Evolutionary conservation across 169 alveolate species (phyloP), one percentile per base, ranked within the genome.

Genomic region (Eimeria zaria): DNA sequence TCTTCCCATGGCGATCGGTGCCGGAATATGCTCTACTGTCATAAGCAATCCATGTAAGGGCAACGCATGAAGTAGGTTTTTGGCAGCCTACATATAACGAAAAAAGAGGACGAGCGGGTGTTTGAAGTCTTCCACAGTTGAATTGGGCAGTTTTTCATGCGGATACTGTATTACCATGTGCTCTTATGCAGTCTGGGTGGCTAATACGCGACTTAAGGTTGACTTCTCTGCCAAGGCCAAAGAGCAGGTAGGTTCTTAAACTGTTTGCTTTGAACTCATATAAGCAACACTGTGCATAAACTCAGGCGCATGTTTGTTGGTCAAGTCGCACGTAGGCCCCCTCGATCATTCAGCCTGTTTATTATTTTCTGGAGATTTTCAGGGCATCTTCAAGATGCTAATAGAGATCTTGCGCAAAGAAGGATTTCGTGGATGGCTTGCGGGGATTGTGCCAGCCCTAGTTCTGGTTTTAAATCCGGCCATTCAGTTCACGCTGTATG

Each of bases 41-140:
- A 81, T 81, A n/a, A 84, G 96, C 88, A 94, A 94, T 48, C 96
- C 96, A 30, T 94, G 96, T 94, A 71, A 84, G 96, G 41, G 62
- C 51, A 44, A 39, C 58, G 16, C 53, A 64, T 84, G 58, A 20
- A 85, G 60, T 62, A 64, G 51, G 39, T 18, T 16, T 78, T 22
- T 27, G 44, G 44, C n/a, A 48, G 44, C 67, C 16, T 78, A 24
- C 48, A 62, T 9, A 44, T 83, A 64, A 36, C 62, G 24, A 8
- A 22, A 62, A 0, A n/a, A 84, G 92, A 27, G 51, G 39, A 36
- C 67, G 0, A 60, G 14, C 18, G 16, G 30, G 39, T 58, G 71
- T 78, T 30, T 58, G 80, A 14, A 6, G 33, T 58, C 27, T 7
- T 53, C 0, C 20, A 53, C 18, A 53, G 14, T 53, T 30, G 16